Conservation (phyloP, 176 grass and related monocot species). For the Musa schizocarpa region DNA sequence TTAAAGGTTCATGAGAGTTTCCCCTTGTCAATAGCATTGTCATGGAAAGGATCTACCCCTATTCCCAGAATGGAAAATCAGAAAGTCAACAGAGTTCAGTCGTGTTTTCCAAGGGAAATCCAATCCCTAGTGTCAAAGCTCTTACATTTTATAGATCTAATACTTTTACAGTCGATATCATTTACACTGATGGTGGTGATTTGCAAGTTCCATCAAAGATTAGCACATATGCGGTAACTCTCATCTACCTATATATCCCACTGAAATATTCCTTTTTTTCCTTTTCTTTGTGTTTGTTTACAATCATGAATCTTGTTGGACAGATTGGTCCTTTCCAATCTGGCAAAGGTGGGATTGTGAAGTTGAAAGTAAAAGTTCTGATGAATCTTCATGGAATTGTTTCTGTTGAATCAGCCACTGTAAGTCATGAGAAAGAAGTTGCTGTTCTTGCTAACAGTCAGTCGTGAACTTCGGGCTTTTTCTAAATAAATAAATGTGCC, state of each 20-base stretch:
- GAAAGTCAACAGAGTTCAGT: constrained; percentile 40
- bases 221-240: constrained; percentile 69
- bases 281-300: neutral
- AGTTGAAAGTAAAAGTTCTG: constrained; percentile 76
- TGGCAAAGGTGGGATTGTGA: constrained; percentile 53
- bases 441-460: neutral
- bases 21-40: constrained; percentile 72
- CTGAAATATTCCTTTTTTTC: too few species aligned
- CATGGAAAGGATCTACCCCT: constrained; percentile 41
- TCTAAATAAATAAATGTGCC: neutral
- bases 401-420: constrained; percentile 65
- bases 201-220: constrained; percentile 47
- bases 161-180: constrained; percentile 64
- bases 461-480: neutral
- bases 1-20: constrained; percentile 71
- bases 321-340: constrained; percentile 81
- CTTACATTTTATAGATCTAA: constrained; percentile 57
- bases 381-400: constrained; percentile 87
- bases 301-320: neutral
- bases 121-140: constrained; percentile 61
- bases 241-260: too few species aligned
- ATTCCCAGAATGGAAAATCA: constrained; percentile 29
- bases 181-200: constrained; percentile 42
- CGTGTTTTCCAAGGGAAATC: constrained; percentile 75
- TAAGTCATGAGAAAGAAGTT: constrained; percentile 18